Base-by-base conservation (phyloP, 768 basidiomycete species). In the Botryobasidium botryosum region DNA sequence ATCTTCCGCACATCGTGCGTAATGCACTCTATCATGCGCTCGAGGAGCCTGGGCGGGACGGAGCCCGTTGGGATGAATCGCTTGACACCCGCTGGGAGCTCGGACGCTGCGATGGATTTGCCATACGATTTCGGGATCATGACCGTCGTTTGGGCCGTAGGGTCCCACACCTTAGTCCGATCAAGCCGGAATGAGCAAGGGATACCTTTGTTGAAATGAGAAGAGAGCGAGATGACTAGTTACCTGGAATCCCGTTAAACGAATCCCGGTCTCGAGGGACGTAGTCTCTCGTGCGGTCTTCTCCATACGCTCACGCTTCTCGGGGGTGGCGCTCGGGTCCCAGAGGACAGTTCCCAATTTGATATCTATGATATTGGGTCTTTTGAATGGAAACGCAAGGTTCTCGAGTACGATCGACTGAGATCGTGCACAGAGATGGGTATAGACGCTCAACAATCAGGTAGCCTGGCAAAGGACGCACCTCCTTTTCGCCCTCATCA, bases 261-360 rank as follows among this genome's bases (percentile, higher is more conserved):
- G 63, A 3, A 96, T 50, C 0, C 92, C 94, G 1, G 77, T 80
- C 58, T 76, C 71, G 2, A 68, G 57, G 7, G 74, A 79, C 1
- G 92, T 96, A 0, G 84, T 78, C 7, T 68, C 61, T 24, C 62
- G 65, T 1, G 87, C 87, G 1, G 69, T 66, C 53, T 72, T 68
- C 45, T 70, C 64, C 90, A 91, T 90, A 21, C 83, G 74, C 32
- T 62, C 69, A 48, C 71, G 68, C 63, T 99, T 99, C 46, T 82
- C 84, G 2, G 71, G 67, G 0, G 69, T 59, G 4, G 65, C 62
- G 10, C 58, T 56, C 18, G 77, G 71, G 41, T 84, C 87, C 50
- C 83, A 84, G n/a, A 97, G 69, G 1, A 80, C 66, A 0, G 81
- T 91, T 1, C 94, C 94, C 13, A 97, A 79, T 60, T 97, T 99